Evolutionary conservation across 176 grass and related monocot genomes (phyloP), one percentile per base, ranked within the genome.

Genomic region (Urochloa ruziziensis): DNA sequence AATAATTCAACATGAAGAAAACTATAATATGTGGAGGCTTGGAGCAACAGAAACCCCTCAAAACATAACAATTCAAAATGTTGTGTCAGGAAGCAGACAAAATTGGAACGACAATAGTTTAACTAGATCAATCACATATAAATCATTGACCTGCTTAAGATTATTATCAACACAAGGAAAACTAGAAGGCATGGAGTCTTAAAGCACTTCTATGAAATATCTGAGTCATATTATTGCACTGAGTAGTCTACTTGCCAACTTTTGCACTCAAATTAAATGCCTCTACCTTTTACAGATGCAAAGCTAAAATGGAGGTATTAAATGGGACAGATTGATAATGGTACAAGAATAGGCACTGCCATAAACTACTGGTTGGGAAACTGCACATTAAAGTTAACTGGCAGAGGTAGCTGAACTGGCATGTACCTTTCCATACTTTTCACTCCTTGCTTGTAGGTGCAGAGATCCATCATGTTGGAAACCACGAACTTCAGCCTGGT

Each of bases 391-490:
- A 58, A 36, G 49, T 63, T 75, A 60, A 16, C 34, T n/a, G 36
- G 34, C 14, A 72, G 19, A 76, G 63, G 63, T 66, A 70, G 59
- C 9, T 53, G 63, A 39, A 81, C 34, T 67, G 35, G 27, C 29
- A 80, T 51, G 46, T 68, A 99, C 96, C 87, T 96, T 96, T 89
- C 96, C 93, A 79, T 98, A 96, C 71, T 98, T 96, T 80, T 98
- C 93, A 90, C 96, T 98, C 88, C 93, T 92, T 89, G 96, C 96
- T 92, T 96, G 96, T 57, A 99, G 89, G 28, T 99, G 91, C 64
- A 99, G 75, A 78, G 91, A 96, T 70, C 96, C 93, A 89, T 99
- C 96, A 81, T 96, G 89, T 28, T 99, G 93, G 42, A 99, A 96
- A 47, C 91, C 96, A 81, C 93, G 91, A 81, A 99, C 93, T 91